phyloP scores from a whole-genome alignment of 805 yeast species.

The Candida ortonii region DNA sequence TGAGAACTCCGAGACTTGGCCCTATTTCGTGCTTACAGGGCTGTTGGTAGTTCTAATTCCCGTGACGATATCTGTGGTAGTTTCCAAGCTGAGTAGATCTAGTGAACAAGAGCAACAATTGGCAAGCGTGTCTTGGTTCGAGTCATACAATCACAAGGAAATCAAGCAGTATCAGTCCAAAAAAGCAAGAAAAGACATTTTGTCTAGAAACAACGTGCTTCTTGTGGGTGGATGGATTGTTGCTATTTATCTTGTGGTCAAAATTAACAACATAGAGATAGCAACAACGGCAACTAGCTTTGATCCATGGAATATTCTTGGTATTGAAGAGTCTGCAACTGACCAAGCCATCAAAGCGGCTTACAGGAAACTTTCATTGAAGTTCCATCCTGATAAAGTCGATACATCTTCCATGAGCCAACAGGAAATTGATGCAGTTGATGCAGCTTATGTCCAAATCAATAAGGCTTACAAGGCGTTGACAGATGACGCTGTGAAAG shows the following conservation, averaged over 20 bases:
- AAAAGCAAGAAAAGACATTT: constrained; percentile 28
- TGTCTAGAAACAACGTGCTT: constrained; percentile 31
- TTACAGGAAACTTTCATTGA: constrained; percentile 82
- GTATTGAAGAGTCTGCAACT: constrained; percentile 60
- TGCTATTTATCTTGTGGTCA: constrained; percentile 40
- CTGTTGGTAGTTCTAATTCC: constrained; percentile 69
- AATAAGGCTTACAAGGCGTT: constrained; percentile 92
- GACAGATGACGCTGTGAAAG: constrained; percentile 82
- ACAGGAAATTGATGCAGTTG: constrained; percentile 56
- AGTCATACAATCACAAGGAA: constrained; percentile 34
- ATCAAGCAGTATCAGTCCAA: constrained; percentile 30
- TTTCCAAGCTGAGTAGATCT: constrained; percentile 2
- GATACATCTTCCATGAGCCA: constrained; percentile 56
- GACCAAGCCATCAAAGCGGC: constrained; percentile 78
- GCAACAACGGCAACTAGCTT: constrained; percentile 48
- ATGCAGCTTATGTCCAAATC: constrained; percentile 73
- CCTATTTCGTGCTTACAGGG: constrained; percentile 77
- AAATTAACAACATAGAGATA: constrained; percentile 45
- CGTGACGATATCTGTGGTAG: constrained; percentile 27
- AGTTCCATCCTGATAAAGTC: constrained; percentile 92
- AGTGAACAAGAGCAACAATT: constrained; percentile 12
- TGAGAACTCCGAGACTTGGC: constrained; percentile 91
- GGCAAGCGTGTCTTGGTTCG: constrained; percentile 28
- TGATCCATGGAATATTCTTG: constrained; percentile 90
- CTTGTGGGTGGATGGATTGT: constrained; percentile 60